These are phyloP conservation scores for Byssoonygena ceratinophila DNA, from an alignment of 2,329 filamentous ascomycete genomes.

Conservation along the genomic window DNA sequence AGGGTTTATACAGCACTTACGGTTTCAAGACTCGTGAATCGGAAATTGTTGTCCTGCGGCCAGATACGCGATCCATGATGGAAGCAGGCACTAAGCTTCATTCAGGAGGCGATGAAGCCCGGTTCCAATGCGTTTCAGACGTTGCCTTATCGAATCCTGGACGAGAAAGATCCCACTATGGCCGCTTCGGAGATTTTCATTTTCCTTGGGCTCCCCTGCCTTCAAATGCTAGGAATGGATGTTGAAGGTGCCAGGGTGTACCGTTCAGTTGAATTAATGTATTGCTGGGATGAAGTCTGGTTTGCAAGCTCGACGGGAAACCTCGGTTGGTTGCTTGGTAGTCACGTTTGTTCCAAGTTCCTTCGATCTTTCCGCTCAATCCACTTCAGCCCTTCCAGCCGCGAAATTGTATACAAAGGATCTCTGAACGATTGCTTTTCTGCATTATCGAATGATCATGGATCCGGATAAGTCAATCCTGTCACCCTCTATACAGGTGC, in stretches of 20 bases:
- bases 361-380: neutral
- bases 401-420: neutral
- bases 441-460: too few species aligned
- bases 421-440: too few species aligned
- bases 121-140: conserved; percentile 11
- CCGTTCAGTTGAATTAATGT: neutral
- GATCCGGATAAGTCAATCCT: neutral
- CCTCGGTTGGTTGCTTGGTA: conserved; percentile 1
- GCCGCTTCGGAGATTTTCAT: conserved; percentile 11
- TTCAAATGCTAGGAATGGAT: neutral
- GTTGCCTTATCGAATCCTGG: neutral
- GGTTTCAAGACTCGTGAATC: conserved; percentile 14
- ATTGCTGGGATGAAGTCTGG: neutral
- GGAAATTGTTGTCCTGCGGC: neutral
- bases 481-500: neutral
- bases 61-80: conserved; percentile 4
- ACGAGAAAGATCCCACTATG: neutral
- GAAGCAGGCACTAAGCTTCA: neutral
- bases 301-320: conserved; percentile 1
- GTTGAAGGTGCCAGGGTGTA: neutral
- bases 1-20: conserved; percentile 3
- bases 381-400: neutral
- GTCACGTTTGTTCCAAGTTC: conserved; percentile 1
- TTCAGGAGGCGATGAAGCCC: neutral
- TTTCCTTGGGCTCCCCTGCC: neutral